Base-by-base conservation (phyloP, 2,329 filamentous ascomycete species). In the Apiospora marii region DNA sequence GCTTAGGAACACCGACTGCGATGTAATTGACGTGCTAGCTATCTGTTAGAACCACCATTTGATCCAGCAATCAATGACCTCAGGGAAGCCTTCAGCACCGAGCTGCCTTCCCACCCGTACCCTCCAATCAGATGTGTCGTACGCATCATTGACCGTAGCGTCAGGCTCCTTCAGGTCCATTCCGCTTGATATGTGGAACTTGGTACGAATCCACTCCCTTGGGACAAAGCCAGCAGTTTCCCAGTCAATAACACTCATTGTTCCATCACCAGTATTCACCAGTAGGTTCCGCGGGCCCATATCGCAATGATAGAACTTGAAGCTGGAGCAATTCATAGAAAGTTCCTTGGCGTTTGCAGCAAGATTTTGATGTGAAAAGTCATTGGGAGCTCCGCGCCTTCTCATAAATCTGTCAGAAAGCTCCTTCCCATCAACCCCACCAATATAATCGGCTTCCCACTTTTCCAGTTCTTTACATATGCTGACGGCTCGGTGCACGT, bases 401-500 rank as follows among this genome's bases (percentile, higher is more conserved):
- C 37, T 70, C 48, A 70, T 70, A 61, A 22, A 70, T 58, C 48
- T 53, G 48, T 70, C 48, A 30, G 48, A 61, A 24, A 70, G 44
- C 34, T 70, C 46, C 34, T 49, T 69, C 19, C 27, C 16, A 22
- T 70, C 48, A 37, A 61, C 69, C 49, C 48, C 48, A 43, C 48
- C 30, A 61, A 70, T 43, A 49, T 70, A 70, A 61, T 70, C 69
- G 49, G 46, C 69, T 48, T 70, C 69, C 69, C 30, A 70, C 37
- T 53, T 61, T 51, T 61, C 69, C 27, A 70, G 30, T 70, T 58
- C 48, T 37, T 34, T 70, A 30, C 48, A 70, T 46, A 53, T 70
- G 37, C 30, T 58, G n/a, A 61, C 48, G 16, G 51, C 49, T 58
- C 44, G 46, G 48, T 48, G 14, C 19, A 70, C 69, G 37, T 34